phyloP scores from a whole-genome alignment of 2,329 filamentous ascomycete genomes.

The Elsinoe perseae region DNA sequence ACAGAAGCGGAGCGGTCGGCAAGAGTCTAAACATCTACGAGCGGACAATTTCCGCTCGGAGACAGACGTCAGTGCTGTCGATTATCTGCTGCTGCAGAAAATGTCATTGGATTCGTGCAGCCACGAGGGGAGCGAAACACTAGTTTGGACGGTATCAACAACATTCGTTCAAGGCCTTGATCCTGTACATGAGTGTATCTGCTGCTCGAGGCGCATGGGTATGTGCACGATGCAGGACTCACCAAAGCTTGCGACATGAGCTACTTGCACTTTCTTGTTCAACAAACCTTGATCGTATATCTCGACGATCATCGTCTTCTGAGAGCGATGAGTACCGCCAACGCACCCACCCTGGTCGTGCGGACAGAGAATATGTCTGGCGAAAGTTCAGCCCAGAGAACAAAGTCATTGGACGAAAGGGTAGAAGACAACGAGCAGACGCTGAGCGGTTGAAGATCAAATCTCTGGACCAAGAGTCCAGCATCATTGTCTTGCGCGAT shows the following conservation, averaged over 20 bases:
- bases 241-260: conserved; percentile 12
- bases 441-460: conserved; percentile 16
- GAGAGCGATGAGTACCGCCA: neutral
- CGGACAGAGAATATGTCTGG: neutral
- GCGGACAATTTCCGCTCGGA: neutral
- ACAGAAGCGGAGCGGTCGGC: no score
- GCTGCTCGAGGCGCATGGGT: conserved; percentile 15
- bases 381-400: neutral
- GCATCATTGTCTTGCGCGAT: conserved; percentile 19
- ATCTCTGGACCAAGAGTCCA: conserved; percentile 16
- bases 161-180: neutral
- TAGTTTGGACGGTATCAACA: no score
- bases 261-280: neutral
- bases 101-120: neutral
- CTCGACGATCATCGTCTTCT: neutral
- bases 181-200: conserved; percentile 17
- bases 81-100: neutral
- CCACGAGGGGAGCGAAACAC: neutral
- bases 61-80: neutral
- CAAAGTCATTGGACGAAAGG: conserved; percentile 2
- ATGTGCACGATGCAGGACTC: conserved; percentile 19
- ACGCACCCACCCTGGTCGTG: neutral
- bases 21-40: neutral
- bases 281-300: neutral
- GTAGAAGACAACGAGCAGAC: conserved; percentile 12